Conservation (phyloP, 768 basidiomycete genomes). For the Tremella yokohamensis region DNA sequence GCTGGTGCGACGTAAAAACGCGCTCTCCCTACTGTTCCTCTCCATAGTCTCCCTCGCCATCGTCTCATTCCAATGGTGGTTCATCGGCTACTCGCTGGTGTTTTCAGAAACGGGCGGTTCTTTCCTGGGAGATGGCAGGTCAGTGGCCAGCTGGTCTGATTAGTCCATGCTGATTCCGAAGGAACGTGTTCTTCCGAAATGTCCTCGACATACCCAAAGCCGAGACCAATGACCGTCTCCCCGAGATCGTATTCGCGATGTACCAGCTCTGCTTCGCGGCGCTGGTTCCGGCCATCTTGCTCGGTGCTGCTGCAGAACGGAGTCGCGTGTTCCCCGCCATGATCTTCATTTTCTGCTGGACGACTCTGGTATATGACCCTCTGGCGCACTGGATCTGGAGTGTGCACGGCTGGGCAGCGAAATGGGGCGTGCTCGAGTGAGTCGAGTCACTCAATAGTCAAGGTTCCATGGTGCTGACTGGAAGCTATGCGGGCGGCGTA, state of each 20-base stretch:
- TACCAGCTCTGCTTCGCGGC: constrained; percentile 53
- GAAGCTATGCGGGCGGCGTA: constrained; percentile 74
- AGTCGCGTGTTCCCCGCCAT: constrained; percentile 77
- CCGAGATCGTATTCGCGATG: constrained; percentile 48
- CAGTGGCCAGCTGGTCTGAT: constrained; percentile 8
- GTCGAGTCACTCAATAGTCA: neutral
- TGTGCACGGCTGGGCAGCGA: constrained; percentile 67
- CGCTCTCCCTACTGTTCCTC: constrained; percentile 81
- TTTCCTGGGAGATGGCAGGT: constrained; percentile 49
- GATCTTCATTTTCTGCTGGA: constrained; percentile 89
- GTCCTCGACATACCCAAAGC: constrained; percentile 49
- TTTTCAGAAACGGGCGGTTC: constrained; percentile 48
- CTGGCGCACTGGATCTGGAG: constrained; percentile 98
- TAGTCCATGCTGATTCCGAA: constrained; percentile 3
- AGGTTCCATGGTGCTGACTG: neutral
- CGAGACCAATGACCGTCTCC: constrained; percentile 50
- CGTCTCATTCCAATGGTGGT: constrained; percentile 53
- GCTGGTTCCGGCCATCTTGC: constrained; percentile 71
- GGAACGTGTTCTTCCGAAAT: constrained; percentile 47
- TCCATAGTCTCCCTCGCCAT: constrained; percentile 69
- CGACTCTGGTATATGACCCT: constrained; percentile 80
- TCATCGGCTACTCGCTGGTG: constrained; percentile 48
- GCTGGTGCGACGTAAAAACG: constrained; percentile 86
- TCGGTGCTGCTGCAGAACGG: constrained; percentile 86
- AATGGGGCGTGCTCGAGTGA: constrained; percentile 62